A percentile compares a stretch with the other conserved stretches of the same genome.
Evolutionary conservation across 2,329 filamentous ascomycete species (phyloP).

Genomic region (Alternaria gaisen): DNA sequence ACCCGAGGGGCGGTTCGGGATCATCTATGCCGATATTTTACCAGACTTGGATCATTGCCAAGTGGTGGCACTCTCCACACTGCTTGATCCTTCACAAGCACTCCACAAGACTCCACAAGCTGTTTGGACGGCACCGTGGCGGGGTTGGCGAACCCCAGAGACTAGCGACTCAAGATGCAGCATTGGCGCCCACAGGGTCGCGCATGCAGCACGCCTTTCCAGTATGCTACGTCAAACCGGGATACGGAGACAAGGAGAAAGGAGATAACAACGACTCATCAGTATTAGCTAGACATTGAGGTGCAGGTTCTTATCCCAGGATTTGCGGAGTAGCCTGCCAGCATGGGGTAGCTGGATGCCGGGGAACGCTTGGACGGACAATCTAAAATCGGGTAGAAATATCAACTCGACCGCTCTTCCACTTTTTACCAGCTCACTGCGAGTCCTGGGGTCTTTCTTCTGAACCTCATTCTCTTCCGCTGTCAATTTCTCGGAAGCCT

Average conservation of each 20-base stretch:
- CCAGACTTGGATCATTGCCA: constrained; percentile 28
- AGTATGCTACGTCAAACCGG: constrained; percentile 21
- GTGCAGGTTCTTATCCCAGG: constrained; percentile 23
- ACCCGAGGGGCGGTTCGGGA: constrained; percentile 27
- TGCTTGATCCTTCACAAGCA: constrained; percentile 28
- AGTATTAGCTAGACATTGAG: constrained; percentile 18
- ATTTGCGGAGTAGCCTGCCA: constrained; percentile 33
- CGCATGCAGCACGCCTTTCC: constrained; percentile 6
- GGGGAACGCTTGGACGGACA: constrained; percentile 31
- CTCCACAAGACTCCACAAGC: constrained; percentile 31
- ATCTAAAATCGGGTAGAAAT: constrained; percentile 35
- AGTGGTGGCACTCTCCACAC: constrained; percentile 34
- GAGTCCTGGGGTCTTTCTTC: constrained; percentile 25
- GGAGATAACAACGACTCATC: constrained; percentile 15
- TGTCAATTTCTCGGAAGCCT: constrained; percentile 18
- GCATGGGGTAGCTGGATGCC: constrained; percentile 28
- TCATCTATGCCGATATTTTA: constrained; percentile 31
- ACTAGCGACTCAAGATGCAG: constrained; percentile 26
- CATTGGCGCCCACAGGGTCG: constrained; percentile 16
- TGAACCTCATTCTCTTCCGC: constrained; percentile 18
- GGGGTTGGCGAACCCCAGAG: constrained; percentile 16
- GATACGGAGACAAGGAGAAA: constrained; percentile 11
- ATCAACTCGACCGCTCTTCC: constrained; percentile 26
- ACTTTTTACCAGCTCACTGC: constrained; percentile 23
- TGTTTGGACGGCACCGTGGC: constrained; percentile 25